phyloP scores from a whole-genome alignment of 140 eudicot species.

The Senecio squalidus region DNA sequence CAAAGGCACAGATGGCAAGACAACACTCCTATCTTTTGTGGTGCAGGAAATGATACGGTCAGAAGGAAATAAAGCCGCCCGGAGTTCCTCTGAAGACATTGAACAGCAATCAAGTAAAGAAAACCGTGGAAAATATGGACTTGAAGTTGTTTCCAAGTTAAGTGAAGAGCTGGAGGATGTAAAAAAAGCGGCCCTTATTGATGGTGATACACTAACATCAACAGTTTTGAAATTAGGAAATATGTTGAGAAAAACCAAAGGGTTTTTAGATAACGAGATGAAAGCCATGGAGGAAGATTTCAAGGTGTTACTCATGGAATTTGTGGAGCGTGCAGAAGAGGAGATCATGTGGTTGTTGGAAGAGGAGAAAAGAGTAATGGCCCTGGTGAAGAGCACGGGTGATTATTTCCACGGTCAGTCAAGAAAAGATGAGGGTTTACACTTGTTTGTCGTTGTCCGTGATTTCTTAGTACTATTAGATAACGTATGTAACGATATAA shows the following conservation, averaged over 20 bases:
- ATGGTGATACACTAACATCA: constrained; percentile 50
- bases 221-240: constrained; percentile 48
- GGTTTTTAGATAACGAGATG: constrained; percentile 45
- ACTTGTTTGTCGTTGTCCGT: constrained; percentile 64
- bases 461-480: constrained; percentile 78
- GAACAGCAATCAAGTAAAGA: constrained; percentile 34
- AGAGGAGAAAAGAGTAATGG: constrained; percentile 72
- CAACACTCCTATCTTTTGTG: constrained; percentile 86
- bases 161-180: constrained; percentile 63
- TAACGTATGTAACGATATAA: constrained; percentile 58
- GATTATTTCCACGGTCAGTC: constrained; percentile 86
- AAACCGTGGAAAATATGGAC: constrained; percentile 40
- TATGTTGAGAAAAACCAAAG: constrained; percentile 30
- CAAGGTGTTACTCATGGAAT: constrained; percentile 25
- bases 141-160: constrained; percentile 63
- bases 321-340: constrained; percentile 49
- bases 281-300: constrained; percentile 40
- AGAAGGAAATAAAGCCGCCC: constrained; percentile 75
- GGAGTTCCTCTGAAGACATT: constrained; percentile 38
- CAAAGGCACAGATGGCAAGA: constrained; percentile 86
- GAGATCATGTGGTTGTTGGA: constrained; percentile 53
- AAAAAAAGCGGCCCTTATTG: constrained; percentile 70
- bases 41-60: constrained; percentile 74
- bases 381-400: constrained; percentile 65
- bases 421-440: constrained; percentile 69